Conservation (phyloP, 257 asterid genomes). For the Coffea canephora region DNA sequence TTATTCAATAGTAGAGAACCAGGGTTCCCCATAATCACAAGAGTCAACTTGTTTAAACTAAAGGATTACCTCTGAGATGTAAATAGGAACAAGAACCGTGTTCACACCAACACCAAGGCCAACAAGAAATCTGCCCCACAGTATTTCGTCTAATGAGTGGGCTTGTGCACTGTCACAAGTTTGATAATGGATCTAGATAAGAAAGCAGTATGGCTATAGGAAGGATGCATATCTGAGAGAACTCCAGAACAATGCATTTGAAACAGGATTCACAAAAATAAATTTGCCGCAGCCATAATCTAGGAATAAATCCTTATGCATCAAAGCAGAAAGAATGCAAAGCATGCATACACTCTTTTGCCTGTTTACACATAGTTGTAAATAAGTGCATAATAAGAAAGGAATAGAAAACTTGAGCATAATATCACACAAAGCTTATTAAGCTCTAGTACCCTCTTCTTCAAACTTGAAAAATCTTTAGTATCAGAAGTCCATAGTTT, state of each 20-base stretch:
- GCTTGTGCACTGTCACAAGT: conserved; percentile 80
- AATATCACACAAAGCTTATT: background rate
- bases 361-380: background rate
- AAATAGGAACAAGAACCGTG: conserved; percentile 89
- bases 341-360: background rate
- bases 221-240: background rate
- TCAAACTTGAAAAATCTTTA: background rate
- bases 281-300: conserved; percentile 2
- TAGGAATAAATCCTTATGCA: background rate
- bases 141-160: conserved; percentile 69
- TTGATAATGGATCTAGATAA: conserved; percentile 11
- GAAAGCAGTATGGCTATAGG: conserved; percentile 12
- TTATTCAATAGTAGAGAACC: background rate
- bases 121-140: conserved; percentile 76
- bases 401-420: background rate
- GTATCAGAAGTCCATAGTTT: background rate
- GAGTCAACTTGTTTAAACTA: conserved; percentile 4
- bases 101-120: conserved; percentile 93
- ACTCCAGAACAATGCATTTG: background rate
- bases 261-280: background rate
- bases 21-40: background rate
- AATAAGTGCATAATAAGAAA: background rate
- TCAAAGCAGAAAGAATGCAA: background rate
- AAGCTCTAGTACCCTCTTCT: background rate
- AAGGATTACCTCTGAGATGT: conserved; percentile 74